Conservation (phyloP, 2,329 filamentous ascomycete species). For the Monilinia vaccinii-corymbosi region DNA sequence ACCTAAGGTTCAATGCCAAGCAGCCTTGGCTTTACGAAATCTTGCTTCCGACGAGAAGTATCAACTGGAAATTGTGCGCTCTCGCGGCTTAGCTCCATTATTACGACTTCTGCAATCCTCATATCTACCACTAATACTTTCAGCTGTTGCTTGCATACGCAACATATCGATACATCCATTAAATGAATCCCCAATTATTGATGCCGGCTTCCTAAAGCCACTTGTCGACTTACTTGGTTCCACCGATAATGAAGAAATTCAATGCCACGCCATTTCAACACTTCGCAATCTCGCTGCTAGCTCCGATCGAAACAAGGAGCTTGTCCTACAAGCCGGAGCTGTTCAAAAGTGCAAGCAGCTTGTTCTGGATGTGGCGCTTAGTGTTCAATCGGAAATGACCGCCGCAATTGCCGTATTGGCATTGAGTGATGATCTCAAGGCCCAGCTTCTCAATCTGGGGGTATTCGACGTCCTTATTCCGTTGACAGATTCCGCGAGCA, state of each 20-base stretch:
- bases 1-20: slow-evolving; percentile 96
- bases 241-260: slow-evolving; percentile 96
- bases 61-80: slow-evolving; percentile 91
- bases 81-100: slow-evolving; percentile 74
- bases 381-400: slow-evolving; percentile 98
- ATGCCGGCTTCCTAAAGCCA: slow-evolving; percentile 90
- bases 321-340: slow-evolving; percentile 92
- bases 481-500: slow-evolving; percentile 87
- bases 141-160: slow-evolving; percentile 93
- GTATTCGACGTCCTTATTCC: slow-evolving; percentile 97
- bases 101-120: slow-evolving; percentile 88
- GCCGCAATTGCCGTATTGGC: slow-evolving; percentile 97
- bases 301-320: slow-evolving; percentile 93
- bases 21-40: slow-evolving; percentile 86
- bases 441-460: slow-evolving; percentile 78
- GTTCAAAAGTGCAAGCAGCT: slow-evolving; percentile 98
- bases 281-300: slow-evolving; percentile 91
- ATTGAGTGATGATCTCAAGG: slow-evolving; percentile 90
- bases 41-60: slow-evolving; percentile 98
- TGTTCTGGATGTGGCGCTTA: slow-evolving; percentile 83
- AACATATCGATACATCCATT: slow-evolving; percentile 98
- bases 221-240: slow-evolving; percentile 89
- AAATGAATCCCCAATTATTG: slow-evolving; percentile 97
- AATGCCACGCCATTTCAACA: slow-evolving; percentile 97
- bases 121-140: slow-evolving; percentile 90